These are phyloP conservation scores for Botryotinia convoluta DNA, from an alignment of 2,329 filamentous ascomycete genomes.

Conservation along the genomic window DNA sequence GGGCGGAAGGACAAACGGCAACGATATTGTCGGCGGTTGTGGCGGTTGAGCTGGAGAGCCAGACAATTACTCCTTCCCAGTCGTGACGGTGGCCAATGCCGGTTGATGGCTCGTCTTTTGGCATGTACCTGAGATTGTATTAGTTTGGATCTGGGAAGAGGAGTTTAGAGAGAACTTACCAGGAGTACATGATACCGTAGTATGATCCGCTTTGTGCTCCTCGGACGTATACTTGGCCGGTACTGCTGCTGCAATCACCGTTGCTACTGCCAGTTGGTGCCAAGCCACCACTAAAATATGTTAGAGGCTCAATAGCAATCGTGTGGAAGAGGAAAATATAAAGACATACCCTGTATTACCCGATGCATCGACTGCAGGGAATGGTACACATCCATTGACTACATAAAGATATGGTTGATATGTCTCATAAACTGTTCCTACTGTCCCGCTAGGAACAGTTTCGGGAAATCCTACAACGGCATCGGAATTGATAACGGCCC, in stretches of 20 bases:
- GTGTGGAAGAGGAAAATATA: not conserved
- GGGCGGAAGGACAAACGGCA: conserved; percentile 52
- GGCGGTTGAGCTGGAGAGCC: conserved; percentile 42
- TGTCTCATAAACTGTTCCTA: conserved; percentile 50
- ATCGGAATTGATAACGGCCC: conserved; percentile 46
- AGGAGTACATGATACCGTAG: conserved; percentile 52
- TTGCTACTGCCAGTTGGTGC: conserved; percentile 41
- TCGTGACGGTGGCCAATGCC: conserved; percentile 52
- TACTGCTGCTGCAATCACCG: conserved; percentile 44
- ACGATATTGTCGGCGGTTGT: conserved; percentile 41
- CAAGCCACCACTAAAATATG: conserved; percentile 30
- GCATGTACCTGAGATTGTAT: conserved; percentile 46
- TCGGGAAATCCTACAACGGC: conserved; percentile 52
- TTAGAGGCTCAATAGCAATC: conserved; percentile 11
- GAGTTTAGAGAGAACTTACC: conserved; percentile 42
- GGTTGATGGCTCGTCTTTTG: conserved; percentile 44
- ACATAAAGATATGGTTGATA: conserved; percentile 57
- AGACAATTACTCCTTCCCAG: conserved; percentile 55
- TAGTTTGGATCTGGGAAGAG: conserved; percentile 7
- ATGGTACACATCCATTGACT: conserved; percentile 60
- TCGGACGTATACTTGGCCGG: conserved; percentile 52
- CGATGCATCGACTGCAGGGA: conserved; percentile 56
- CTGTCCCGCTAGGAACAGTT: conserved; percentile 48
- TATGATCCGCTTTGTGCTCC: conserved; percentile 42
- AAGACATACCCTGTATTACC: conserved; percentile 54